phyloP scores from a whole-genome alignment of 2,329 filamentous ascomycete genomes.

The Ascochyta clinopodiicola region DNA sequence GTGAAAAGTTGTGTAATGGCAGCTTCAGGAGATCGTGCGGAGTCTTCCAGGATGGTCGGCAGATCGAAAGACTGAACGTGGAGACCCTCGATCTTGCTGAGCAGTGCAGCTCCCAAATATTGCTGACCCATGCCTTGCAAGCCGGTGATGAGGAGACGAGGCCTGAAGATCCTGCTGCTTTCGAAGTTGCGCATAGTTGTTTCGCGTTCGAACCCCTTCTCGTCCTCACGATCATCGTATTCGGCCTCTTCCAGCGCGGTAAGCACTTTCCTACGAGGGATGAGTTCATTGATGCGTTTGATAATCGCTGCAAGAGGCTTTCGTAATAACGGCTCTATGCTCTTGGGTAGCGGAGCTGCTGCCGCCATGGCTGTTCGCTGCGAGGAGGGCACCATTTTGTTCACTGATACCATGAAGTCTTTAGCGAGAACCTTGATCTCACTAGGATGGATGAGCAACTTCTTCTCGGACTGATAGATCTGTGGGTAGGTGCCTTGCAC shows the following conservation, averaged over 20 bases:
- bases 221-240: constrained; percentile 84
- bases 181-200: constrained; percentile 77
- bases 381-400: constrained; percentile 95
- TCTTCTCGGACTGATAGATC: constrained; percentile 89
- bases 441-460: constrained; percentile 83
- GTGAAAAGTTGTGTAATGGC: constrained; percentile 89
- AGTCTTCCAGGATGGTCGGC: constrained; percentile 83
- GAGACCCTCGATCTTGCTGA: constrained; percentile 91
- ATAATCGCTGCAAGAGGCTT: constrained; percentile 75
- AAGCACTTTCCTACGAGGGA: constrained; percentile 84
- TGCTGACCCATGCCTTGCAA: constrained; percentile 88
- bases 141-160: constrained; percentile 84
- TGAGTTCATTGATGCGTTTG: constrained; percentile 71
- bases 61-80: constrained; percentile 96
- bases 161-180: constrained; percentile 83
- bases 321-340: constrained; percentile 80
- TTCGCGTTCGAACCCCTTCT: constrained; percentile 85
- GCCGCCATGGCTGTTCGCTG: constrained; percentile 87
- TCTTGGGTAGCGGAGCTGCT: constrained; percentile 78
- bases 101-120: constrained; percentile 82
- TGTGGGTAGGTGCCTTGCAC: constrained; percentile 96
- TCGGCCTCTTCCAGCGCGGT: constrained; percentile 94
- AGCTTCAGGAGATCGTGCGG: constrained; percentile 80
- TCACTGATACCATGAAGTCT: constrained; percentile 96
- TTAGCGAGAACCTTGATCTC: constrained; percentile 88